Percentiles rank a stretch among this genome's conserved stretches.
Conservation (phyloP, 805 yeast species). For the Lipomyces lipofer region DNA sequence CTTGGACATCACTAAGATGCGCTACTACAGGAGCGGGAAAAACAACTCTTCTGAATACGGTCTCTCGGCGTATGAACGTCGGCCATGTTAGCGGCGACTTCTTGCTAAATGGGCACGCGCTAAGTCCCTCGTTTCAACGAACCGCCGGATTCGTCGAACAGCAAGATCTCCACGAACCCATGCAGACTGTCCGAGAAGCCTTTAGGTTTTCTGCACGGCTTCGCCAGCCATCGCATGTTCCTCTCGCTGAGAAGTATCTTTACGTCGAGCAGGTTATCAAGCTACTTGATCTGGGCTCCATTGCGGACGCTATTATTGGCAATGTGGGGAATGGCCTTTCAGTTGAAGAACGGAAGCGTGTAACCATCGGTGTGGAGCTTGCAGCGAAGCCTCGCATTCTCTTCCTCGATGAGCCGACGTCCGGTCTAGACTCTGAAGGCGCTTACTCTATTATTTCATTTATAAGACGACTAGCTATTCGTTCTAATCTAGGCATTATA, state of each 20-base stretch:
- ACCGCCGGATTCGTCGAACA: slow-evolving; percentile 75
- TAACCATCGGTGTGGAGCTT: slow-evolving; percentile 66
- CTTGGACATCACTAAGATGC: not conserved
- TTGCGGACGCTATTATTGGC: slow-evolving; percentile 74
- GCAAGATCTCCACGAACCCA: slow-evolving; percentile 67
- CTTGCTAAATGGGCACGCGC: slow-evolving; percentile 62
- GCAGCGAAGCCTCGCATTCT: slow-evolving; percentile 64
- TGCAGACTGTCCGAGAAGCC: slow-evolving; percentile 73
- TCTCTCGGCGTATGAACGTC: slow-evolving; percentile 67
- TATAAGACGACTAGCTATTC: slow-evolving; percentile 58
- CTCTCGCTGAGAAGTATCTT: slow-evolving; percentile 57
- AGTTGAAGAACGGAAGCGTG: slow-evolving; percentile 62
- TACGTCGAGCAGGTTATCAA: slow-evolving; percentile 67
- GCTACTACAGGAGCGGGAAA: slow-evolving; percentile 66
- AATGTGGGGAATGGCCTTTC: slow-evolving; percentile 69
- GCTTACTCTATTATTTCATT: slow-evolving; percentile 66
- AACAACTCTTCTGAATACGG: slow-evolving; percentile 68
- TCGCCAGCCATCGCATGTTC: slow-evolving; percentile 59
- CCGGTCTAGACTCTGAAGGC: slow-evolving; percentile 68
- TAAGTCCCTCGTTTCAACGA: slow-evolving; percentile 63
- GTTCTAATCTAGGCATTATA: slow-evolving; percentile 60
- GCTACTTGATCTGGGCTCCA: slow-evolving; percentile 61
- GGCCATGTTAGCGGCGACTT: slow-evolving; percentile 72
- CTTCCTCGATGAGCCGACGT: slow-evolving; percentile 68
- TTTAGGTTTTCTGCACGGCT: slow-evolving; percentile 63